A percentile compares a stretch with the other conserved stretches of the same genome.
These are phyloP conservation scores for Ogataea thermomethanolica DNA, from an alignment of 805 yeast genomes.

Conservation along the genomic window DNA sequence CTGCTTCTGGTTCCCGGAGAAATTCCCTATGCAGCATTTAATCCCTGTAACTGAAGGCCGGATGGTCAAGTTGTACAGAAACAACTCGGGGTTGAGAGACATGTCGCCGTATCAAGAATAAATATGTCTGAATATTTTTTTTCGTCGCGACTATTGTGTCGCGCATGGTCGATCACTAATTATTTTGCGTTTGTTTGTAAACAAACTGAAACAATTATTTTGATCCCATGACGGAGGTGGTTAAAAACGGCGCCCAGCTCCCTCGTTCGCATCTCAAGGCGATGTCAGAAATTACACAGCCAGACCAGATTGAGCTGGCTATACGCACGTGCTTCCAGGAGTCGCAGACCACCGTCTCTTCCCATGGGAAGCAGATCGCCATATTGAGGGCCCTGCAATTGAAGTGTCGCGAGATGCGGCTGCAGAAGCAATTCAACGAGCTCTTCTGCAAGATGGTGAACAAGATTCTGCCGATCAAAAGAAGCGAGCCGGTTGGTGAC, in stretches of 20 bases:
- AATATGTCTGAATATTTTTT: slow-evolving; percentile 2
- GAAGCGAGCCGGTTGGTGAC: slow-evolving; percentile 70
- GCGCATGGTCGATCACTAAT: slow-evolving; percentile 4
- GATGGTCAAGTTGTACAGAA: slow-evolving; percentile 70
- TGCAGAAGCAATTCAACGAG: slow-evolving; percentile 56
- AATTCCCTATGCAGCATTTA: slow-evolving; percentile 63
- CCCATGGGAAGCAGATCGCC: slow-evolving; percentile 71
- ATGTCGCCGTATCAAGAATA: slow-evolving; percentile 5
- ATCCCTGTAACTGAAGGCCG: slow-evolving; percentile 53
- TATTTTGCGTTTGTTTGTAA: slow-evolving; percentile 3
- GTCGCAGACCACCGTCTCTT: slow-evolving; percentile 68
- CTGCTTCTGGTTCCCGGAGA: slow-evolving; percentile 48
- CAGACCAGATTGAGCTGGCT: slow-evolving; percentile 41
- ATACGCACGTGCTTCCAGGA: slow-evolving; percentile 73
- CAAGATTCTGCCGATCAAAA: slow-evolving; percentile 63
- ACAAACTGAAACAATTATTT: slow-evolving; percentile 12
- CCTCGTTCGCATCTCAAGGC: slow-evolving; percentile 11
- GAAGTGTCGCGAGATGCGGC: slow-evolving; percentile 49
- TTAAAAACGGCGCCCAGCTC: not conserved
- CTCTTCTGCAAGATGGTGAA: slow-evolving; percentile 60
- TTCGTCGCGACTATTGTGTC: slow-evolving; percentile 10
- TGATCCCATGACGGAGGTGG: slow-evolving; percentile 6
- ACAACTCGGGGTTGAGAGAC: slow-evolving; percentile 36
- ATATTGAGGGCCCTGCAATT: slow-evolving; percentile 56
- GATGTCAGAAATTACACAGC: slow-evolving; percentile 11